These are phyloP conservation scores for Entomortierella parvispora DNA, from an alignment of 192 early-diverging fungal species.

Conservation along the genomic window DNA sequence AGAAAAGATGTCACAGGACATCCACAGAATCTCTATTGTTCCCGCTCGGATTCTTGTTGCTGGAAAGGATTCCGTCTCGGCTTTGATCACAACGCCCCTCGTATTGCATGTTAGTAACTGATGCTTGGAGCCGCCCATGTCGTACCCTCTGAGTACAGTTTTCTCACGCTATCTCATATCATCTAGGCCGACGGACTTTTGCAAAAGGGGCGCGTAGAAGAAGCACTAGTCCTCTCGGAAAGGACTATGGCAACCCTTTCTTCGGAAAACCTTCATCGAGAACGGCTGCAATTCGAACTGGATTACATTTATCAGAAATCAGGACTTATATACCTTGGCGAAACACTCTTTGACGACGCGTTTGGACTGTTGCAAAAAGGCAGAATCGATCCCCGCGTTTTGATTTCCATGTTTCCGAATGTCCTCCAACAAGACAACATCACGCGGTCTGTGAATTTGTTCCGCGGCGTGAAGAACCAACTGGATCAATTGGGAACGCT, in stretches of 20 bases:
- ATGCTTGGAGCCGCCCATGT: not conserved
- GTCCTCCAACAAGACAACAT: slow-evolving; percentile 36
- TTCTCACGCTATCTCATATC: too few species aligned
- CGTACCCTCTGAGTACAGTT: too few species aligned
- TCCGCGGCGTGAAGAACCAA: slow-evolving; percentile 51
- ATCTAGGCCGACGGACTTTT: slow-evolving; percentile 65
- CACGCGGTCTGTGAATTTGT: slow-evolving; percentile 43
- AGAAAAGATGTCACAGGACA: slow-evolving; percentile 7
- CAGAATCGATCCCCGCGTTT: slow-evolving; percentile 65
- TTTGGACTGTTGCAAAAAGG: slow-evolving; percentile 70
- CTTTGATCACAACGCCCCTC: slow-evolving; percentile 67
- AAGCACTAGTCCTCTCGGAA: slow-evolving; percentile 70
- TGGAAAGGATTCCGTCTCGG: slow-evolving; percentile 66
- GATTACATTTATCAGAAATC: slow-evolving; percentile 73
- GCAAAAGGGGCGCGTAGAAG: slow-evolving; percentile 64
- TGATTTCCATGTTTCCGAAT: slow-evolving; percentile 64
- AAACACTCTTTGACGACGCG: slow-evolving; percentile 76
- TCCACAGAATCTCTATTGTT: slow-evolving; percentile 26
- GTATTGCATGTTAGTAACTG: slow-evolving; percentile 60
- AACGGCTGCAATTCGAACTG: slow-evolving; percentile 60
- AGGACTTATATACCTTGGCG: slow-evolving; percentile 68
- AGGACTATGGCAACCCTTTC: slow-evolving; percentile 54
- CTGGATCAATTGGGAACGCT: slow-evolving; percentile 50
- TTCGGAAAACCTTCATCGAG: slow-evolving; percentile 55
- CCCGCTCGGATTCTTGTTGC: slow-evolving; percentile 66